phyloP scores from a whole-genome alignment of 352 stramenopile species.

The Pythium guiyangense region DNA sequence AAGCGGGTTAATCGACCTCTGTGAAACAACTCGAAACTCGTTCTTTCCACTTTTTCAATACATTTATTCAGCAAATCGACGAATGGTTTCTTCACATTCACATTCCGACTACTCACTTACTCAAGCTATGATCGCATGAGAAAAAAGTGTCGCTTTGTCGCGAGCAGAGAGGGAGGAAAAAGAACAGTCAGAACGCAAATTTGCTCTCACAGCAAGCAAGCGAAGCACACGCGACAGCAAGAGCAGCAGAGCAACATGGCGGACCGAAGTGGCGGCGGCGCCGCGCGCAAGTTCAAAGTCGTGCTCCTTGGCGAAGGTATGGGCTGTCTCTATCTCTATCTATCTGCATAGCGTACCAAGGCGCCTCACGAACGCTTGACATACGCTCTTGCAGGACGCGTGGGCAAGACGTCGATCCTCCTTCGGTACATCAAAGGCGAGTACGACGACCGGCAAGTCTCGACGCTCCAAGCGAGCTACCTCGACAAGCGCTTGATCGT shows the following conservation, averaged over 20 bases:
- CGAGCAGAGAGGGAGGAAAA: too few relatives aligned
- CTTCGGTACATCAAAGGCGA: slow-evolving; percentile 92
- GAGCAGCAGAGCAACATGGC: slow-evolving; percentile 6
- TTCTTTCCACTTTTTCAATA: too few relatives aligned
- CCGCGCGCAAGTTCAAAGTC: slow-evolving; percentile 83
- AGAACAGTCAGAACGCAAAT: too few relatives aligned
- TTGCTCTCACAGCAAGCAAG: too few relatives aligned
- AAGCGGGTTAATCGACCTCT: too few relatives aligned
- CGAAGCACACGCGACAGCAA: background rate
- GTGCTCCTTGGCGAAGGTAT: slow-evolving; percentile 82
- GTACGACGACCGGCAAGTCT: slow-evolving; percentile 90
- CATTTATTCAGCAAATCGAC: too few relatives aligned
- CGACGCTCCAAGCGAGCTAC: slow-evolving; percentile 92
- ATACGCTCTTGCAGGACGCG: slow-evolving; percentile 55
- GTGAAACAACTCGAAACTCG: too few relatives aligned
- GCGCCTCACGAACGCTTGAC: background rate
- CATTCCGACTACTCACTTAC: too few relatives aligned
- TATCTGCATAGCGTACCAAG: background rate
- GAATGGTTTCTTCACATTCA: too few relatives aligned
- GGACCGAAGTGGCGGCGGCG: slow-evolving; percentile 7
- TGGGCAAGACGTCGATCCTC: slow-evolving; percentile 95
- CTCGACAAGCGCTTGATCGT: slow-evolving; percentile 90
- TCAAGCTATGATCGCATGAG: too few relatives aligned
- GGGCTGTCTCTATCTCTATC: background rate
- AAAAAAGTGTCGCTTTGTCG: background rate